Conservation (phyloP, 768 basidiomycete genomes). For the Boletus fagicola region DNA sequence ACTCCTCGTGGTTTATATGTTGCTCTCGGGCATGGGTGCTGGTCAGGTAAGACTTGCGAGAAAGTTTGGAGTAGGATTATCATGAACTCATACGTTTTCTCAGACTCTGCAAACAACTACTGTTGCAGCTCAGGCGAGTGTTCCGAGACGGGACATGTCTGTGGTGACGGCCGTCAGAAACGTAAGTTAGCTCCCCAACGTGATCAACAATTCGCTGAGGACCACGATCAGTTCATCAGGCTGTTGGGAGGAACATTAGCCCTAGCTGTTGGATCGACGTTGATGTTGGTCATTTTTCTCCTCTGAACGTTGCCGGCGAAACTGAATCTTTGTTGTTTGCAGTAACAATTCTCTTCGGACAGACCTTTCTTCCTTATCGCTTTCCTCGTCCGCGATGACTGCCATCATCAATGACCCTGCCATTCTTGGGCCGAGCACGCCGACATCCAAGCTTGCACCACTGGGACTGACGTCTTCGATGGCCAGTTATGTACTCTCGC, state of each 20-base stretch:
- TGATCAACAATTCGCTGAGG: slow-evolving; percentile 2
- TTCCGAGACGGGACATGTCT: slow-evolving; percentile 69
- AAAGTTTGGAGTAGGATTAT: background rate
- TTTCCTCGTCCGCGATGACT: slow-evolving; percentile 40
- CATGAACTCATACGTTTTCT: background rate
- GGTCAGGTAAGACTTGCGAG: slow-evolving; percentile 45
- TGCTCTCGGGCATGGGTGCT: slow-evolving; percentile 58
- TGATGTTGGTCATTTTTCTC: slow-evolving; percentile 42
- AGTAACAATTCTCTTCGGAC: slow-evolving; percentile 49
- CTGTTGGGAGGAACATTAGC: slow-evolving; percentile 68
- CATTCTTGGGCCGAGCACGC: slow-evolving; percentile 31
- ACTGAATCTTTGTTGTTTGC: background rate
- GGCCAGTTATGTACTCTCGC: slow-evolving; percentile 42
- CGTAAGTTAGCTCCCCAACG: slow-evolving; percentile 31
- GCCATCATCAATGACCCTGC: slow-evolving; percentile 51
- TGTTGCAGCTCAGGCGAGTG: slow-evolving; percentile 71
- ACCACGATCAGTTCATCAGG: slow-evolving; percentile 54
- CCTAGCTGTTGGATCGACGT: slow-evolving; percentile 58
- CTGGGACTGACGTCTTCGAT: slow-evolving; percentile 38
- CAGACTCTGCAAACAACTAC: slow-evolving; percentile 64
- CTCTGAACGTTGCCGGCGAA: background rate
- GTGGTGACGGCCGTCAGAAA: slow-evolving; percentile 70
- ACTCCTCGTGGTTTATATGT: slow-evolving; percentile 57
- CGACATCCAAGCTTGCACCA: slow-evolving; percentile 31
- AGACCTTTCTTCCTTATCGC: slow-evolving; percentile 38